phyloP scores from a whole-genome alignment of 2,329 filamentous ascomycete species.

The Colletotrichum sp. region DNA sequence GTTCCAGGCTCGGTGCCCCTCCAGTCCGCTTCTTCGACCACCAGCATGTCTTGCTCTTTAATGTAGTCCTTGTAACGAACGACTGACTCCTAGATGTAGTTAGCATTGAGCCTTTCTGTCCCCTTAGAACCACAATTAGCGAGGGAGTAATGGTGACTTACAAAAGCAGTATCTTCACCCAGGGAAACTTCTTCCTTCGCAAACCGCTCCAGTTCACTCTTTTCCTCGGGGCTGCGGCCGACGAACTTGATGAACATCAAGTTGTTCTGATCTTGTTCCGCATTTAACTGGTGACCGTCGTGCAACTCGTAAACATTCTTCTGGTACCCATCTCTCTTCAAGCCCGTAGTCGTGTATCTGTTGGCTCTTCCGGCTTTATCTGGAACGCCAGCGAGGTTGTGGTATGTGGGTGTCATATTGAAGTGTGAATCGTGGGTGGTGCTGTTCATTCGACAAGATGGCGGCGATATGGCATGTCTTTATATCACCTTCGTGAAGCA shows the following conservation, averaged over 20 bases:
- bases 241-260: neutral
- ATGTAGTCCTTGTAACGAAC: neutral
- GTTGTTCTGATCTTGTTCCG: neutral
- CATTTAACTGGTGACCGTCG: neutral
- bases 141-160: neutral
- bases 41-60: neutral
- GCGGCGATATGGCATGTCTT: neutral
- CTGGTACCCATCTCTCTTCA: neutral
- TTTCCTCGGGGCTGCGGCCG: neutral
- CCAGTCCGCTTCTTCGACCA: neutral
- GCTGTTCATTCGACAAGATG: neutral
- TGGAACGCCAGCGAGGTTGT: neutral
- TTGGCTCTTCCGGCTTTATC: neutral
- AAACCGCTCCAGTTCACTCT: neutral
- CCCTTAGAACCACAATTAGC: neutral
- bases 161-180: neutral
- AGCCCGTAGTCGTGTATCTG: neutral
- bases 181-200: neutral
- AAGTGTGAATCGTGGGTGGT: neutral
- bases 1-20: neutral
- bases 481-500: rapidly evolving
- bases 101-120: neutral
- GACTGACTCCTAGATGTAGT: neutral
- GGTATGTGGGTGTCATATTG: neutral
- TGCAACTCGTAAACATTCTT: neutral